These are phyloP conservation scores for Xerophyta viscosa DNA, from an alignment of 106 monocot genomes.

Conservation along the genomic window DNA sequence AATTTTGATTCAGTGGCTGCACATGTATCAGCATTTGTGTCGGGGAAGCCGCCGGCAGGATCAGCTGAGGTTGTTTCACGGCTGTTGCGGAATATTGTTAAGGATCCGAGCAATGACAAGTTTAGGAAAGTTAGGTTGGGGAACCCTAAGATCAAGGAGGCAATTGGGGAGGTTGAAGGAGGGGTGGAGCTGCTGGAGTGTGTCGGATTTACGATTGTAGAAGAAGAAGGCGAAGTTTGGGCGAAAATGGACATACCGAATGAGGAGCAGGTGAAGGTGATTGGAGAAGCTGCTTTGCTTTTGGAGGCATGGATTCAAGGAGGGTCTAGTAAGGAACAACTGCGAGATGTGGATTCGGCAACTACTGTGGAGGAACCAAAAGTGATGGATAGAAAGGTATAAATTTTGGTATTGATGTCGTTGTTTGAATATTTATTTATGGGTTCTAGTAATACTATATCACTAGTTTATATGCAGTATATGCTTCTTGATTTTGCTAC, in stretches of 20 bases:
- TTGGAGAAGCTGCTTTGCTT: constrained; percentile 36
- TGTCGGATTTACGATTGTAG: constrained; percentile 58
- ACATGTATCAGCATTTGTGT: constrained; percentile 32
- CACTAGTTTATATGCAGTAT: too few species aligned
- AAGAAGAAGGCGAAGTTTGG: constrained; percentile 80
- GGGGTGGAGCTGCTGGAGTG: constrained; percentile 68
- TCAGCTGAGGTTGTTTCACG: constrained; percentile 48
- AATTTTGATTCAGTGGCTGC: too few species aligned
- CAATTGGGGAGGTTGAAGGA: constrained; percentile 48
- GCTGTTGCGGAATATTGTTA: constrained; percentile 52
- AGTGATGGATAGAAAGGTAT: constrained; percentile 63
- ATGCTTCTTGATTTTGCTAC: too few species aligned
- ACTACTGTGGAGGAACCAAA: constrained; percentile 8
- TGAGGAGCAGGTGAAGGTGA: constrained; percentile 31
- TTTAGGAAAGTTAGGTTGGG: constrained; percentile 79
- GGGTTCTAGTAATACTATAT: too few species aligned
- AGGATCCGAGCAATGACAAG: constrained; percentile 69
- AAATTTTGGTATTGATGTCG: too few species aligned
- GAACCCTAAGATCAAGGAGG: constrained; percentile 86
- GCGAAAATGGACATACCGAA: constrained; percentile 51
- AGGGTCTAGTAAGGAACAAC: neutral
- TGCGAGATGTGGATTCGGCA: neutral
- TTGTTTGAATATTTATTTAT: too few species aligned
- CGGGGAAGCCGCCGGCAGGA: constrained; percentile 22
- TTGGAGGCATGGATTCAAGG: constrained; percentile 41